Evolutionary conservation across 2,329 filamentous ascomycete genomes (phyloP), one percentile per base, ranked within the genome.

Genomic region (Macrophomina pseudophaseolina): DNA sequence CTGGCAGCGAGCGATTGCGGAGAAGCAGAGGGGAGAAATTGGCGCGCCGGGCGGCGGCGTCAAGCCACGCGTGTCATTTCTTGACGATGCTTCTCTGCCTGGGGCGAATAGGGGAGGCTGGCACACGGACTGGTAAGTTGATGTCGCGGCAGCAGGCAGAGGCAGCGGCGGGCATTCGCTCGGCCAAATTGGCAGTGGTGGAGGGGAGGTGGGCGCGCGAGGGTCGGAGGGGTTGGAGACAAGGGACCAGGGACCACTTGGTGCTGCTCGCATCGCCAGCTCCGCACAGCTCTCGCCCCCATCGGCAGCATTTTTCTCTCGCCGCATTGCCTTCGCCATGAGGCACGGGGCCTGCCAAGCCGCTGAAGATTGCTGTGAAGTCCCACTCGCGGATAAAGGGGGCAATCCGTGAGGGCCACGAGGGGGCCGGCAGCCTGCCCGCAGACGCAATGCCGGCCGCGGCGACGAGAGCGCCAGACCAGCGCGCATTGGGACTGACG

Each of bases 301-400:
- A 38, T 54, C 42, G 30, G 51, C 32, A 30, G 51, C 32, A 14
- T 14, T 44, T n/a, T 54, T 8, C 49, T 5, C 32, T 12, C 14
- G 16, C 4, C 18, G 52, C 53, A 30, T 58, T 58, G 53, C 5
- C 12, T 12, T 46, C 54, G 46, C 58, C 58, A 32, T 8, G 16
- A 4, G 58, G 58, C 58, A 62, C 58, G 58, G 58, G 6, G 42
- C 30, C 58, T 30, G 58, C 58, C 58, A 62, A 62, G 58, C 48
- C 58, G 58, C 58, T 49, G 58, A 49, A 42, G 42, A 48, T 59
- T 18, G n/a, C 49, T 28, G 54, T n/a, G 14, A 40, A 33, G 54
- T 16, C n/a, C 42, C 42, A 35, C 18, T n/a, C 38, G 42, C 40
- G 56, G 56, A 59, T 46, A 59, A 32, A 40, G 56, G 56, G 23